A percentile compares a stretch with the other conserved stretches of the same genome.
Conservation (phyloP, 179 eudicot species). For the Silene noctiflora region DNA sequence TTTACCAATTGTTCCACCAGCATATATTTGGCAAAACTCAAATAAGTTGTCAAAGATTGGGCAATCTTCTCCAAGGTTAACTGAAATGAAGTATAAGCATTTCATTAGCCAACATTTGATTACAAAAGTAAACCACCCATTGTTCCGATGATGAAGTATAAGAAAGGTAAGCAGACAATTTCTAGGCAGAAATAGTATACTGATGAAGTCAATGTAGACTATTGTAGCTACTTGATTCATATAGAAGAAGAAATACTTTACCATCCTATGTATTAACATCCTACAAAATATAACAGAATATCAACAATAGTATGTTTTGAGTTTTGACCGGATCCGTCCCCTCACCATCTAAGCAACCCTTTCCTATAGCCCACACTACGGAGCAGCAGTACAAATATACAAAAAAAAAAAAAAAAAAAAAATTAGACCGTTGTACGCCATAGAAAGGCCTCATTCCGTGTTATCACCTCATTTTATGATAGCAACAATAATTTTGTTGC, state of each 20-base stretch:
- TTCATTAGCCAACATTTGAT: constrained; percentile 1
- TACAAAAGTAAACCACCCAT: neutral
- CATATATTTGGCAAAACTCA: constrained; percentile 96
- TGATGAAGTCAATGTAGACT: neutral
- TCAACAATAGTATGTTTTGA: too few species aligned
- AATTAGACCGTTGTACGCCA: too few species aligned
- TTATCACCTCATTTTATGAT: too few species aligned
- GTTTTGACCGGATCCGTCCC: too few species aligned
- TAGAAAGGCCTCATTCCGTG: too few species aligned
- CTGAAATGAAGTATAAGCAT: constrained; percentile 34
- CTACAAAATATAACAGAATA: neutral
- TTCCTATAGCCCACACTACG: neutral
- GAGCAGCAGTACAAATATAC: constrained; percentile 1
- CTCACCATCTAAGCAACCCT: too few species aligned
- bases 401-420: too few species aligned
- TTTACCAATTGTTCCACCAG: constrained; percentile 96
- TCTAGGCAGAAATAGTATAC: neutral
- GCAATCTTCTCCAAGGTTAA: constrained; percentile 95
- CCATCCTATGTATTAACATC: neutral
- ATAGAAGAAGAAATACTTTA: neutral
- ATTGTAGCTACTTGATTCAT: neutral
- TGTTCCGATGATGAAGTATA: neutral
- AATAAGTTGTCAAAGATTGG: constrained; percentile 91
- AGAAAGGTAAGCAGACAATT: neutral
- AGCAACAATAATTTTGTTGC: too few species aligned